Conservation (phyloP, 139 green algal genomes). For the Chlamydomonas sp. region DNA sequence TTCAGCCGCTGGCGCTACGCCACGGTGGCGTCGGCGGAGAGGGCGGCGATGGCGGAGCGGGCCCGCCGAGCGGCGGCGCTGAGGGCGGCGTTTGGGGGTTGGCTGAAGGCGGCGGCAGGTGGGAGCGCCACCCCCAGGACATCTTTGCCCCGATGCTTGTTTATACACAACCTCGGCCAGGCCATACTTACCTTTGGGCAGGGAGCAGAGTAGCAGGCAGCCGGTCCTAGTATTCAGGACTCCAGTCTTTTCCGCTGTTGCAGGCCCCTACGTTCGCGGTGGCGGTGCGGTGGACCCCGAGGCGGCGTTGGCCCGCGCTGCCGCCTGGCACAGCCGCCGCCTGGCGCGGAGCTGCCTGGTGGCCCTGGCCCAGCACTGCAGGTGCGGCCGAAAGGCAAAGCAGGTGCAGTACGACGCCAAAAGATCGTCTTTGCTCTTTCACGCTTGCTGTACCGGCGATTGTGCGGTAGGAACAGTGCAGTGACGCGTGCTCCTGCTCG, state of each 20-base stretch:
- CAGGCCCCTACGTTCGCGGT: not conserved
- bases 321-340: constrained; percentile 2
- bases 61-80: not conserved
- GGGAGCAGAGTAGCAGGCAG: too few relatives aligned
- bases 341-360: not conserved
- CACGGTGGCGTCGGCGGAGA: constrained; percentile 1
- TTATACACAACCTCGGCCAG: too few relatives aligned
- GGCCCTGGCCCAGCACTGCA: not conserved
- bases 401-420: too few relatives aligned
- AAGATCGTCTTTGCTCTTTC: too few relatives aligned
- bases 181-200: too few relatives aligned
- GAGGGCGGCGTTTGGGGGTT: constrained; percentile 21
- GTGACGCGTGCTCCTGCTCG: too few relatives aligned
- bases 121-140: too few relatives aligned
- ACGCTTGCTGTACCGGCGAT: too few relatives aligned
- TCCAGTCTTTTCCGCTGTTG: too few relatives aligned
- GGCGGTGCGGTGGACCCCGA: not conserved
- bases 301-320: not conserved
- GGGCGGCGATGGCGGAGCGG: not conserved
- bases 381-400: not conserved
- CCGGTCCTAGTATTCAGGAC: too few relatives aligned
- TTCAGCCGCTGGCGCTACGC: constrained; percentile 29
- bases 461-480: too few relatives aligned
- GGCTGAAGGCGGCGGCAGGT: not conserved
- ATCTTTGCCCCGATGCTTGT: too few relatives aligned